Evolutionary conservation across 148 eudicot genomes (phyloP).

Genomic region (Camellia sinensis): DNA sequence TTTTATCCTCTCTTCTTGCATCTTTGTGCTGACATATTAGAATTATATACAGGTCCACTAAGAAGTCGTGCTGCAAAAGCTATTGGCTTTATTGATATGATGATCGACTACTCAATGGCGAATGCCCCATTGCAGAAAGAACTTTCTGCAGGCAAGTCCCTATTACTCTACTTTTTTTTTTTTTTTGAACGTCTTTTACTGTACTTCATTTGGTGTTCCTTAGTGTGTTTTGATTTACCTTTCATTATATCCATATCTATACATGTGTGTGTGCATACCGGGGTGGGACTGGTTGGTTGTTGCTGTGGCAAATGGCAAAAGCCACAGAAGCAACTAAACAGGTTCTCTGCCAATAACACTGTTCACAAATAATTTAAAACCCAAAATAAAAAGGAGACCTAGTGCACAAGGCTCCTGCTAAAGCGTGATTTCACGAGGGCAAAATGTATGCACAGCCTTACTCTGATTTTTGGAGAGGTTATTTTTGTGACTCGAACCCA

Average conservation of each 20-base stretch:
- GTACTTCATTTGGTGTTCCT: neutral
- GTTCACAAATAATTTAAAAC: neutral
- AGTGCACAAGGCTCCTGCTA: no score
- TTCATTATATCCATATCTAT: neutral
- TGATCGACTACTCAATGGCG: constrained; percentile 83
- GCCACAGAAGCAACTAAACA: neutral
- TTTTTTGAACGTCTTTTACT: neutral
- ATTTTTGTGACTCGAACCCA: no score
- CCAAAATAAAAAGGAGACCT: neutral
- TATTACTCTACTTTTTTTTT: neutral
- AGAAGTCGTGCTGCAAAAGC: constrained; percentile 99
- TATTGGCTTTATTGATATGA: constrained; percentile 92
- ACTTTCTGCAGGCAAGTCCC: constrained; percentile 68
- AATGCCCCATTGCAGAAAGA: constrained; percentile 96
- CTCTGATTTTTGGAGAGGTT: no score
- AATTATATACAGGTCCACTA: constrained; percentile 61
- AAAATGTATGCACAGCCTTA: no score
- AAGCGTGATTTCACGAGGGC: no score
- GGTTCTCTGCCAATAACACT: neutral
- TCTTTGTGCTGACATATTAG: neutral
- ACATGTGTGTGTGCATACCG: neutral
- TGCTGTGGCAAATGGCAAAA: neutral
- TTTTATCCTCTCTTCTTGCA: neutral
- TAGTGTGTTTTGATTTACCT: constrained; percentile 1
- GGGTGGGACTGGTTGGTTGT: neutral